Evolutionary conservation across 805 yeast species (phyloP).

Genomic region (Naumovozyma castellii): DNA sequence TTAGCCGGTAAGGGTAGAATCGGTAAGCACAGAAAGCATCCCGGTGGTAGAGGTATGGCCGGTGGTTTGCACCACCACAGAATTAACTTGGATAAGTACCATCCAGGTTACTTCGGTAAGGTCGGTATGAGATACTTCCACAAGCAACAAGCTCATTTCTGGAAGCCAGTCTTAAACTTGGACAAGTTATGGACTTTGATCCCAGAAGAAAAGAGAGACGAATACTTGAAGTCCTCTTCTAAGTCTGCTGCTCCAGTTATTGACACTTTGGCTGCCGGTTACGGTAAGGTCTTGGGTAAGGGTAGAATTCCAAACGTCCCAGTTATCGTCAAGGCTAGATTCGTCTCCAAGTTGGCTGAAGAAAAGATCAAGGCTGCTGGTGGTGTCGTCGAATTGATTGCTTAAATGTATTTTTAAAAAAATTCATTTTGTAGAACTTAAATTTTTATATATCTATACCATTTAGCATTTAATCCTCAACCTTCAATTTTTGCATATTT

Average conservation of each 20-base stretch:
- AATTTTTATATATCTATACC: background rate
- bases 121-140: conserved; percentile 99
- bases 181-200: conserved; percentile 98
- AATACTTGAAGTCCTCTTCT: conserved; percentile 76
- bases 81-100: conserved; percentile 99
- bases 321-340: conserved; percentile 98
- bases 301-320: conserved; percentile 98
- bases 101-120: conserved; percentile 99
- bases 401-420: conserved; percentile 55
- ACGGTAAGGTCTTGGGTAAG: conserved; percentile 99
- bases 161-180: conserved; percentile 97
- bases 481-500: no score
- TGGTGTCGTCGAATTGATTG: conserved; percentile 99
- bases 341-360: conserved; percentile 98
- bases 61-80: conserved; percentile 99
- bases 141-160: conserved; percentile 86
- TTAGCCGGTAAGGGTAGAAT: conserved; percentile 99
- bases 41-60: conserved; percentile 99
- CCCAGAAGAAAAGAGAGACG: conserved; percentile 88
- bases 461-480: background rate
- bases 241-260: conserved; percentile 95
- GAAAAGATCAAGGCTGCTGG: conserved; percentile 99
- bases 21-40: conserved; percentile 99
- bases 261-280: conserved; percentile 98
- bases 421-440: background rate